Conservation (phyloP, 2,329 filamentous ascomycete genomes). For the Fusarium oxysporum region DNA sequence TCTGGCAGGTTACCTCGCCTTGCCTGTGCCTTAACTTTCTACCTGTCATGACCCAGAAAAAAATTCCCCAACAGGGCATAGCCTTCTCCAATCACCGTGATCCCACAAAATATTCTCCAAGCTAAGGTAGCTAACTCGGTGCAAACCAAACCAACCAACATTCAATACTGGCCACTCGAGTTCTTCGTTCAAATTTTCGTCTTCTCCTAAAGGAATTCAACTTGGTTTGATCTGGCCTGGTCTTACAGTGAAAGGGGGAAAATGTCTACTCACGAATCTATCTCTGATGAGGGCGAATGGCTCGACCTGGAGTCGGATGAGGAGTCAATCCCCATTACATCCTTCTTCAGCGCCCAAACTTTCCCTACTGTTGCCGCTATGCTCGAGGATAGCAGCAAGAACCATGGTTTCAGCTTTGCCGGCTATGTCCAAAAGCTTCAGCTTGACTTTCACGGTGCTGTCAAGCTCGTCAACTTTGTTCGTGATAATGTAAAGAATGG, state of each 20-base stretch:
- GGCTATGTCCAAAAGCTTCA: conserved; percentile 66
- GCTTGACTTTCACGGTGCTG: conserved; percentile 78
- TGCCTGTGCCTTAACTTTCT: neutral
- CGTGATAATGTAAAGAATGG: conserved; percentile 60
- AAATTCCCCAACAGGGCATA: conserved; percentile 45
- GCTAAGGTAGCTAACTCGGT: neutral
- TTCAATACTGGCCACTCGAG: conserved; percentile 7
- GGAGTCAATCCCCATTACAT: conserved; percentile 71
- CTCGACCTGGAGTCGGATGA: conserved; percentile 71
- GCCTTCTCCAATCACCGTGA: conserved; percentile 52
- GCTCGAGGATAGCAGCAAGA: conserved; percentile 75
- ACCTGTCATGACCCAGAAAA: conserved; percentile 35
- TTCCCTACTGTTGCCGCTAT: conserved; percentile 74
- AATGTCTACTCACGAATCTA: conserved; percentile 48
- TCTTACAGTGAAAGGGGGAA: conserved; percentile 12
- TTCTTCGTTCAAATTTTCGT: conserved; percentile 1
- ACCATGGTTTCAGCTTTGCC: conserved; percentile 74
- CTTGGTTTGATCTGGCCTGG: conserved; percentile 49
- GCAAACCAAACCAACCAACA: neutral
- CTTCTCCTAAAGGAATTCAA: conserved; percentile 52
- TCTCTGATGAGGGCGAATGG: conserved; percentile 62
- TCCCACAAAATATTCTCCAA: conserved; percentile 45
- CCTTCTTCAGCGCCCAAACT: conserved; percentile 74
- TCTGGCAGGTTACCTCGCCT: conserved; percentile 18
- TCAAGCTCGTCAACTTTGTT: conserved; percentile 81